Conservation (phyloP, 2,329 filamentous ascomycete genomes). For the Aspergillus bombycis region DNA sequence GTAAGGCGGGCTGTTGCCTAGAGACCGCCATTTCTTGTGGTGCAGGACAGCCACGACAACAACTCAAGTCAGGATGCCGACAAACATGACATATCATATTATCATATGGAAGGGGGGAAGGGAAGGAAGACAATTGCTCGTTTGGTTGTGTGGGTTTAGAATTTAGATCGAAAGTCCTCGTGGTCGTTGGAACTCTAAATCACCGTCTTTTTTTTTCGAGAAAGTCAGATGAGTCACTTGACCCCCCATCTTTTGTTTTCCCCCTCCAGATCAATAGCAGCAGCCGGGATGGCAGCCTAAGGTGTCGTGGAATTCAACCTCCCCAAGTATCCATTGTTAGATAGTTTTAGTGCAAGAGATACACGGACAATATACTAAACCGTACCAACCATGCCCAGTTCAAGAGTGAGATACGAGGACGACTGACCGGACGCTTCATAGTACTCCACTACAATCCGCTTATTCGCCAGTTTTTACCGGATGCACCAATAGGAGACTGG, state of each 20-base stretch:
- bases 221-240: background rate
- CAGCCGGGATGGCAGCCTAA: background rate
- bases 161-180: background rate
- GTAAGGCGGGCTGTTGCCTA: background rate
- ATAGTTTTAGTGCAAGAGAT: background rate
- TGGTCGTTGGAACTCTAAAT: background rate
- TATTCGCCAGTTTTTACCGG: background rate
- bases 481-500: background rate
- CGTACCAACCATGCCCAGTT: background rate
- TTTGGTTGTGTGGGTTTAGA: background rate
- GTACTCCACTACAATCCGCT: background rate
- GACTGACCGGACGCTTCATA: background rate
- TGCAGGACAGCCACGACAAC: background rate
- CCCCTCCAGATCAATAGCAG: background rate
- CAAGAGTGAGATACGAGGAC: background rate
- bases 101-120: background rate
- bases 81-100: constrained; percentile 1
- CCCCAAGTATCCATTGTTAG: background rate
- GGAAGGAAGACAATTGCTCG: background rate
- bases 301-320: background rate
- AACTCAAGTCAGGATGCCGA: background rate
- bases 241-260: background rate
- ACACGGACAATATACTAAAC: background rate
- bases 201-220: background rate
- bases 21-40: background rate